A percentile compares a stretch with the other conserved stretches of the same genome.
Evolutionary conservation across 2,329 filamentous ascomycete species (phyloP).

Genomic region (Clarireedia homoeocarpa): DNA sequence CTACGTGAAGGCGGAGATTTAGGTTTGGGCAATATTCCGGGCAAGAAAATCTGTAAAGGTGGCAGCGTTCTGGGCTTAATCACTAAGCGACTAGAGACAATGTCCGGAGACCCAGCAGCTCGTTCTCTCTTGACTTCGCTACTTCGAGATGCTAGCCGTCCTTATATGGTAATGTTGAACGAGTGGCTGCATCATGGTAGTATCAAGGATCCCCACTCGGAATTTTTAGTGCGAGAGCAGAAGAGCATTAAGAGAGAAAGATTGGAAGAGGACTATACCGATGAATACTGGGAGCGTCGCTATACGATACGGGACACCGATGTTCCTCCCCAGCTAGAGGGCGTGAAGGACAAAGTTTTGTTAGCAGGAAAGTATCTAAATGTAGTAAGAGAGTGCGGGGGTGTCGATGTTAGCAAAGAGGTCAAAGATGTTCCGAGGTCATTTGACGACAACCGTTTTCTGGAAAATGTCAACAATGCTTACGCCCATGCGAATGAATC

Average conservation of each 20-base stretch:
- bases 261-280: constrained; percentile 92
- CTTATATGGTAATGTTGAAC: constrained; percentile 97
- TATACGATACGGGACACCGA: constrained; percentile 91
- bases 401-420: constrained; percentile 85
- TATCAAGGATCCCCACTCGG: constrained; percentile 87
- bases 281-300: constrained; percentile 97
- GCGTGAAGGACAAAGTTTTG: constrained; percentile 87
- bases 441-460: constrained; percentile 84
- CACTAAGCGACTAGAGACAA: constrained; percentile 74
- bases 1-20: constrained; percentile 81
- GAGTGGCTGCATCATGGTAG: constrained; percentile 96
- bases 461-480: constrained; percentile 92
- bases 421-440: constrained; percentile 82
- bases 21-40: constrained; percentile 67
- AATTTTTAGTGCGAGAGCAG: constrained; percentile 93
- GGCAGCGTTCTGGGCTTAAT: constrained; percentile 86
- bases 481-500: constrained; percentile 96
- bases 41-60: constrained; percentile 94
- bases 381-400: constrained; percentile 92
- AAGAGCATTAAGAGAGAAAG: constrained; percentile 89
- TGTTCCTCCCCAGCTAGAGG: constrained; percentile 84
- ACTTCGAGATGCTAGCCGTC: constrained; percentile 78
- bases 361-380: constrained; percentile 97
- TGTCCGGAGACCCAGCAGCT: constrained; percentile 90
- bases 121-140: constrained; percentile 73